These are phyloP conservation scores for Trametes sanguinea DNA, from an alignment of 768 basidiomycete genomes.

Conservation along the genomic window DNA sequence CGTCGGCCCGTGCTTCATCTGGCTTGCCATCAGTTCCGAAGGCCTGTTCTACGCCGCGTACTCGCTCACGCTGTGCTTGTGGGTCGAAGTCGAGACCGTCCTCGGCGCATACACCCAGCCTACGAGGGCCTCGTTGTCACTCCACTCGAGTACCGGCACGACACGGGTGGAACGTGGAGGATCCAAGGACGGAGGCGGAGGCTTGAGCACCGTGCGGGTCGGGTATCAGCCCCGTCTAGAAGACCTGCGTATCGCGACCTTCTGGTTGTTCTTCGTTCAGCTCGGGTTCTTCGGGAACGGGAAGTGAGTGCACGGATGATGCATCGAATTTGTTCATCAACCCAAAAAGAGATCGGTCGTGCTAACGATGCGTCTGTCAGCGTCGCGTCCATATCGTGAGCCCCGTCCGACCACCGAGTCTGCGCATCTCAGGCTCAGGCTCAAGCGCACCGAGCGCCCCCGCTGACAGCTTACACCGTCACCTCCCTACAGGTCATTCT, in stretches of 20 bases:
- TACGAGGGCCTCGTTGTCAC: neutral
- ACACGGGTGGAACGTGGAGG: neutral
- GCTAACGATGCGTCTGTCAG: conserved; percentile 37
- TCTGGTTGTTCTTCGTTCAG: conserved; percentile 87
- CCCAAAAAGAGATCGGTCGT: neutral
- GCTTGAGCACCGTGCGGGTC: too few relatives aligned
- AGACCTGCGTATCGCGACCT: conserved; percentile 72
- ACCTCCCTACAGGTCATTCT: conserved; percentile 60
- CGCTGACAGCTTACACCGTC: neutral
- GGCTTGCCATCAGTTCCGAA: conserved; percentile 82
- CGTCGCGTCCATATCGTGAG: conserved; percentile 82
- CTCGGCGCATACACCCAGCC: conserved; percentile 15
- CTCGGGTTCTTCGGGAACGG: conserved; percentile 85
- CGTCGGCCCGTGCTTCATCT: conserved; percentile 73
- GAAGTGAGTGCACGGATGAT: conserved; percentile 35
- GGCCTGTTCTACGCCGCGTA: conserved; percentile 79
- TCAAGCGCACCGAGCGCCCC: conserved; percentile 9
- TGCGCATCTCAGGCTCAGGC: too few relatives aligned
- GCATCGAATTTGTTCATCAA: neutral
- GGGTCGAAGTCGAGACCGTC: conserved; percentile 64
- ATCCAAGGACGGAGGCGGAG: neutral
- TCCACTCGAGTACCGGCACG: neutral
- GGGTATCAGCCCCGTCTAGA: conserved; percentile 39
- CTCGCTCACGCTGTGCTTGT: conserved; percentile 58
- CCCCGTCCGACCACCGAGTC: too few relatives aligned